Conservation (phyloP, 2,329 filamentous ascomycete genomes). For the Xylariaceae sp. region DNA sequence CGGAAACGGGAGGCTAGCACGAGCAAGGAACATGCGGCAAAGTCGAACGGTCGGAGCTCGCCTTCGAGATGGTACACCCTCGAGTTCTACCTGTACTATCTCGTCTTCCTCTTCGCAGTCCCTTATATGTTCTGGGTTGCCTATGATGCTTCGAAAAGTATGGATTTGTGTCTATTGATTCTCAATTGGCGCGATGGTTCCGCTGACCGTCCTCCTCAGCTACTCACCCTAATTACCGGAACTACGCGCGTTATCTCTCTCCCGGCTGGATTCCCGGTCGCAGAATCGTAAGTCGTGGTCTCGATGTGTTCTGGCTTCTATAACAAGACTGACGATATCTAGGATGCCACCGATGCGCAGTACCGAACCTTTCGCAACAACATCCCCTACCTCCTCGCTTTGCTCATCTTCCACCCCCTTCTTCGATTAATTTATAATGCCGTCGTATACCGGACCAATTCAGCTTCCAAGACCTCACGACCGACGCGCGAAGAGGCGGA, state of each 20-base stretch:
- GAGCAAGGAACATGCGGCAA: constrained; percentile 39
- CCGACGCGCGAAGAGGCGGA: constrained; percentile 43
- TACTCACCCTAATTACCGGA: constrained; percentile 72
- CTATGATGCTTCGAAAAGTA: constrained; percentile 78
- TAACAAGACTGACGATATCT: constrained; percentile 6
- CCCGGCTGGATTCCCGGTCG: constrained; percentile 89
- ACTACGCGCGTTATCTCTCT: constrained; percentile 65
- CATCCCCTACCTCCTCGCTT: constrained; percentile 69
- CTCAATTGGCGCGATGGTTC: neutral
- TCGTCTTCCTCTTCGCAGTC: constrained; percentile 60
- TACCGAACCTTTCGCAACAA: constrained; percentile 83
- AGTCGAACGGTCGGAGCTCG: constrained; percentile 39
- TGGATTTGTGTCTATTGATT: constrained; percentile 18
- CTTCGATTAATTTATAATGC: constrained; percentile 67
- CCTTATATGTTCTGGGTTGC: constrained; percentile 90
- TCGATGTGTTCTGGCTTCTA: neutral
- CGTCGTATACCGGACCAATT: constrained; percentile 40
- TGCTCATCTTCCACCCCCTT: constrained; percentile 74
- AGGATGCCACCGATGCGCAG: constrained; percentile 87
- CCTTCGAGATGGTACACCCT: constrained; percentile 77
- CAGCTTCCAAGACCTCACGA: constrained; percentile 25
- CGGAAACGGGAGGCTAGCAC: constrained; percentile 39
- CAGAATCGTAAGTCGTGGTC: constrained; percentile 61
- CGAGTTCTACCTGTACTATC: constrained; percentile 80
- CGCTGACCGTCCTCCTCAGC: constrained; percentile 44